Base-by-base conservation (phyloP, 371 early-diverging fungal genomes). In the Mortierella sp. region DNA sequence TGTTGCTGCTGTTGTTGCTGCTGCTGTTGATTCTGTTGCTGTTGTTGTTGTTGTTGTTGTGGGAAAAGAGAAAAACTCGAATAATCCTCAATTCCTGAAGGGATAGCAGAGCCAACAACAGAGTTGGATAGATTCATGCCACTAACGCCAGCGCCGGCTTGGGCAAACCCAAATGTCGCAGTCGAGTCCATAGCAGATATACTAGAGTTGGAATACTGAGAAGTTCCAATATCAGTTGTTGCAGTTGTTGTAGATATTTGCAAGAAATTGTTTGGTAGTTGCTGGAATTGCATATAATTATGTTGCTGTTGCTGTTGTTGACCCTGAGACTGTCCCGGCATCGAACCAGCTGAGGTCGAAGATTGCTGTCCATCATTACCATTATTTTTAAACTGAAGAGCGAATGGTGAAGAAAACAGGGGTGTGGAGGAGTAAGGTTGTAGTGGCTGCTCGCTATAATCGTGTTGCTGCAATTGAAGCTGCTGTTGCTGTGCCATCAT, bases 1-100 rank as follows among this genome's bases (percentile, higher is more conserved):
- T 47, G 67, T 34, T 61, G 70, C 7, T 61, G 19, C n/a, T n/a
- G n/a, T n/a, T n/a, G n/a, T 32, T 32, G 56, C n/a, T 66, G 63
- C 13, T 59, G 58, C 37, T 45, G 67, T 42, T 65, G 70, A 5
- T 64, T 64, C n/a, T 66, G 66, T 40, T 49, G 60, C 28, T 71
- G 71, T 22, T 70, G 64, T 29, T 72, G 65, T 17, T 65, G 58
- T 32, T 47, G 67, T 34, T 61, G 70, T 12, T 61, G 19, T 1
- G 78, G 72, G 53, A 77, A 77, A 45, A 77, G 37, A 9, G 78
- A 37, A 49, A 77, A n/a, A n/a, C 34, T 72, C 17, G 78, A 66
- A 32, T 69, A 73, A 26, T 79, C 74, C 34, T 79, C 66, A 10
- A 32, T 37, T 15, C 66, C 61, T 22, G 70, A 10, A 0, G 37